These are phyloP conservation scores for Camellia japonica DNA, from an alignment of 148 eudicot species.

Conservation along the genomic window DNA sequence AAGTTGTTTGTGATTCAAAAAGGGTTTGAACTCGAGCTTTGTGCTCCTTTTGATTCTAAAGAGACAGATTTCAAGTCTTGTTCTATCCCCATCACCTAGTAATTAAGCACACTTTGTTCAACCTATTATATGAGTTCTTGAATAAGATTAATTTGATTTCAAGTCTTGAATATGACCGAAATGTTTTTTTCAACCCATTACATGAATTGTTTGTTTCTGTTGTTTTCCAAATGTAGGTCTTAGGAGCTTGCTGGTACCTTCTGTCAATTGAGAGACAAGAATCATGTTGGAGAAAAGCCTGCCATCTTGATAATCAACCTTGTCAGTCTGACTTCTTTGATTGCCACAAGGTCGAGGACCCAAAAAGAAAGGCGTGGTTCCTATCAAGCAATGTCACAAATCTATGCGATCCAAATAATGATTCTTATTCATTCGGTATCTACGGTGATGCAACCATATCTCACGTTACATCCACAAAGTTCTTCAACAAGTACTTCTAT, in stretches of 20 bases:
- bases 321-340: conserved; percentile 51
- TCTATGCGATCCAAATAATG: conserved; percentile 38
- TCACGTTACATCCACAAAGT: conserved; percentile 36
- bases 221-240: conserved; percentile 35
- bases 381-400: conserved; percentile 45
- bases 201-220: neutral
- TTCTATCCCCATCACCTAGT: neutral
- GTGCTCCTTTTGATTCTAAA: neutral
- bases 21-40: neutral
- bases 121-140: too few relatives aligned
- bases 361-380: conserved; percentile 44
- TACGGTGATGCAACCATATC: conserved; percentile 51
- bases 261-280: conserved; percentile 74
- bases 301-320: conserved; percentile 24
- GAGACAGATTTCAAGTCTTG: too few relatives aligned
- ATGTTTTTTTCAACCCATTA: neutral
- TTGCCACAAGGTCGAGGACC: conserved; percentile 34
- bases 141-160: neutral
- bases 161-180: neutral
- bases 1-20: neutral
- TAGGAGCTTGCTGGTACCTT: conserved; percentile 87
- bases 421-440: conserved; percentile 53
- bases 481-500: conserved; percentile 62
- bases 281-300: conserved; percentile 60
- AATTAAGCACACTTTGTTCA: neutral